Conservation (phyloP, 2,329 filamentous ascomycete species). For the Colletotrichum lupini region DNA sequence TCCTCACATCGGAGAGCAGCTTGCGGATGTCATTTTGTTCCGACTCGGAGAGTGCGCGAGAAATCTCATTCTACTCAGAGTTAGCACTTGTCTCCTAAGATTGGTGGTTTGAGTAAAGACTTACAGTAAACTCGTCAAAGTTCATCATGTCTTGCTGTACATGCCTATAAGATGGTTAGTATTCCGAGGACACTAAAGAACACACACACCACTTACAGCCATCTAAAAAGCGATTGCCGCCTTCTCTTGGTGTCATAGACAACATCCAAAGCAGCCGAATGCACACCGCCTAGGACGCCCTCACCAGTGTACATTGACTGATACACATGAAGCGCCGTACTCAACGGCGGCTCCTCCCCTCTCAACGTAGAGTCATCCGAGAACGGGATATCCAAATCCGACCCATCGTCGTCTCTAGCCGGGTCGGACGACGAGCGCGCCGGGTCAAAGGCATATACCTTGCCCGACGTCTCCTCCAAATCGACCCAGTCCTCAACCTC, state of each 20-base stretch:
- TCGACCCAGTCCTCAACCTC: constrained; percentile 42
- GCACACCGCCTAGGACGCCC: constrained; percentile 48
- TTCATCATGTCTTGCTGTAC: constrained; percentile 53
- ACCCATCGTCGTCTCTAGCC: constrained; percentile 41
- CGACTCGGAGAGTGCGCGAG: constrained; percentile 36
- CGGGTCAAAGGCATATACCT: constrained; percentile 41
- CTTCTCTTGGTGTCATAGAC: constrained; percentile 46
- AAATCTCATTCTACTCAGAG: constrained; percentile 48
- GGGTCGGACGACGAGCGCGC: constrained; percentile 36
- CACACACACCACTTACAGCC: constrained; percentile 47
- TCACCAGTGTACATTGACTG: constrained; percentile 52
- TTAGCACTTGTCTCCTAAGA: too few species aligned
- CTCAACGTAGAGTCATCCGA: constrained; percentile 40
- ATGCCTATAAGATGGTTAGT: constrained; percentile 45
- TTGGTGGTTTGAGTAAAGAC: background rate
- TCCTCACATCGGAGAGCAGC: constrained; percentile 51
- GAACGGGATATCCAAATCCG: constrained; percentile 43
- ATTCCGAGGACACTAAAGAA: too few species aligned
- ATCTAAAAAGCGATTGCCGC: constrained; percentile 51
- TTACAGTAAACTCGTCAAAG: constrained; percentile 55
- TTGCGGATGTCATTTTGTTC: constrained; percentile 49
- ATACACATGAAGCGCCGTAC: constrained; percentile 40
- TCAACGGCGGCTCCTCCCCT: constrained; percentile 24
- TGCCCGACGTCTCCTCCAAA: constrained; percentile 39
- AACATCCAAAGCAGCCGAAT: constrained; percentile 48